These are phyloP conservation scores for Paulownia fortunei DNA, from an alignment of 257 asterid genomes.

Conservation along the genomic window DNA sequence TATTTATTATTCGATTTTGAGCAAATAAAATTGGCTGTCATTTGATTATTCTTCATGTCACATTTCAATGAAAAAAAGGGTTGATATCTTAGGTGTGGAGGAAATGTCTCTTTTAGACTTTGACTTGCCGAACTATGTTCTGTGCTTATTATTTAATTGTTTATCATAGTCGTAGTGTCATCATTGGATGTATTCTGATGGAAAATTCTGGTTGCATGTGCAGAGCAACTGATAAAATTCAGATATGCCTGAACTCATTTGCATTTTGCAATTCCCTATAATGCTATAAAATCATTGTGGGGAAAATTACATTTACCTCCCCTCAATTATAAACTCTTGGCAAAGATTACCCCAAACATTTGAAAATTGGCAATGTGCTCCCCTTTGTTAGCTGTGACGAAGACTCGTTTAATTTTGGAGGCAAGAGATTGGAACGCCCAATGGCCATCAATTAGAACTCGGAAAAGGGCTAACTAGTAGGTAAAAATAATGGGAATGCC, in stretches of 20 bases:
- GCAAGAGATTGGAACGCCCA: too few relatives aligned
- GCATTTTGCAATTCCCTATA: conserved; percentile 16
- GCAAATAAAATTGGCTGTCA: too few relatives aligned
- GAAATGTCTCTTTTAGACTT: background rate
- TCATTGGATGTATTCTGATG: conserved; percentile 11
- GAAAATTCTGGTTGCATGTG: conserved; percentile 22
- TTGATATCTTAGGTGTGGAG: background rate
- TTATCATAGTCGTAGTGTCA: conserved; percentile 18
- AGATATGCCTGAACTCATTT: conserved; percentile 24
- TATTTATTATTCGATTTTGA: too few relatives aligned
- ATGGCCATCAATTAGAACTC: too few relatives aligned
- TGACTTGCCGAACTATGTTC: background rate
- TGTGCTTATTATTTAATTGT: background rate
- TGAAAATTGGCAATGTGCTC: background rate
- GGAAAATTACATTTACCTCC: conserved; percentile 24
- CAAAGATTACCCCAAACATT: background rate
- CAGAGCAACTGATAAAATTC: conserved; percentile 16
- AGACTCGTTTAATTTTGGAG: too few relatives aligned
- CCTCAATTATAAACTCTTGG: background rate
- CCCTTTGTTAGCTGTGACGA: background rate
- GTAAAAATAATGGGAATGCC: too few relatives aligned
- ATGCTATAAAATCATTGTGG: background rate
- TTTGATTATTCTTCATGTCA: too few relatives aligned
- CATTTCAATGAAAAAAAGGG: background rate
- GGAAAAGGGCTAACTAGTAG: too few relatives aligned